phyloP scores from a whole-genome alignment of 176 grass and related monocot species.

The Canna indica region DNA sequence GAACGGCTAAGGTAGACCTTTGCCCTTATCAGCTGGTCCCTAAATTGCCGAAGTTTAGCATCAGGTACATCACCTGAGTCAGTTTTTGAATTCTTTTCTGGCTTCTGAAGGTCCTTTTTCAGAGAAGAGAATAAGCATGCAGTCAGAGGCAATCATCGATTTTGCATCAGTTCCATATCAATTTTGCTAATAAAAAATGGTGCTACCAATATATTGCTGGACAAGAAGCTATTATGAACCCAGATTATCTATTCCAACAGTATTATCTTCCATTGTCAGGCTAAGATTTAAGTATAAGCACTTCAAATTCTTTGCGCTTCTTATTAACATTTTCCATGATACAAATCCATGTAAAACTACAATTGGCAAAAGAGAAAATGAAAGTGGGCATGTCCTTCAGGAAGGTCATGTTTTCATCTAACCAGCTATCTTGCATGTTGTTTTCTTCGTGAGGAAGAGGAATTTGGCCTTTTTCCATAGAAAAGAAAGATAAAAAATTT shows the following conservation, averaged over 20 bases:
- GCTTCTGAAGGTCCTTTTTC: slow-evolving; percentile 12
- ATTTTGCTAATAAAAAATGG: not conserved
- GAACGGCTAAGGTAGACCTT: slow-evolving; percentile 50
- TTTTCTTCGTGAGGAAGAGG: too few relatives aligned
- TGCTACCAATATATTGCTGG: not conserved
- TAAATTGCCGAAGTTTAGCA: slow-evolving; percentile 44
- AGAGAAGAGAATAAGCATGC: not conserved
- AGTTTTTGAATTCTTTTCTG: slow-evolving; percentile 8
- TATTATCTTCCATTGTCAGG: not conserved
- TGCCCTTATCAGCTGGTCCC: slow-evolving; percentile 68
- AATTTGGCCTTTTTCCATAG: too few relatives aligned
- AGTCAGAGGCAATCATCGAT: not conserved
- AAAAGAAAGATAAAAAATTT: not conserved
- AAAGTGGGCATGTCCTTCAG: too few relatives aligned
- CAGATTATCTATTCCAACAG: not conserved
- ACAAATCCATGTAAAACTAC: too few relatives aligned
- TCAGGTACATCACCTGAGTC: slow-evolving; percentile 27
- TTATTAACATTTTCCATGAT: too few relatives aligned
- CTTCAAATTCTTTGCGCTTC: not conserved
- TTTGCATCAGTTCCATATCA: not conserved
- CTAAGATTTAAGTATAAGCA: not conserved
- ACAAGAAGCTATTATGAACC: not conserved
- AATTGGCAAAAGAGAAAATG: too few relatives aligned
- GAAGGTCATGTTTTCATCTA: too few relatives aligned
- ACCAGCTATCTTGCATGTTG: too few relatives aligned